Evolutionary conservation across 1,284 basidiomycete species (phyloP), one percentile per base, ranked within the genome.

Genomic region (Paramarasmius palmivorus): DNA sequence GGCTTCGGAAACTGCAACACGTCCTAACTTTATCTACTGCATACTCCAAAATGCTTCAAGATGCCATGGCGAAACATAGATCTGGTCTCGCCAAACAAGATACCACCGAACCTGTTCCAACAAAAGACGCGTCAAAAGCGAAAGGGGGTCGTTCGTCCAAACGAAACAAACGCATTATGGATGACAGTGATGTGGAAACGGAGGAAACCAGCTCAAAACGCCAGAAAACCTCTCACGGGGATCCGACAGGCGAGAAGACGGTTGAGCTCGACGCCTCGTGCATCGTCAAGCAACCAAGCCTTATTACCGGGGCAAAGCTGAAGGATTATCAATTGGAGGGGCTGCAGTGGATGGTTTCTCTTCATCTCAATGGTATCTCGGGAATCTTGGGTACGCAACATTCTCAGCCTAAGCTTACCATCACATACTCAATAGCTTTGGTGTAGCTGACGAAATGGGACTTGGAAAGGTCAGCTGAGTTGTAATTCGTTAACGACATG

Each of bases 281-380:
- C 17, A 67, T 76, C 39, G 85, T 87, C 59, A 68, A 80, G 44
- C 94, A 96, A 68, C 93, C 95, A 0, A 73, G 77, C 1, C 73
- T 95, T 14, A 75, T 98, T 40, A 95, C 92, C 0, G 95, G 95
- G 5, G 92, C 88, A 1, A 89, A 74, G 48, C 70, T 98, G 59
- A 92, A 94, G 63, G 83, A 90, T 44, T 98, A 98, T 66, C 96
- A 99, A 68, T 79, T 98, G 1, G 93, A 95, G 49, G 96, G 96
- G 4, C 83, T 98, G 14, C 92, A 96, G 59, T 99, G 96, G 96
- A 93, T 99, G 88, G 88, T 92, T 4, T 88, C 87, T 32, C 73
- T 99, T 9, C 93, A 95, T 69, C 87, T 93, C 71, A 97, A 96
- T 62, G 95, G 96, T 2, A 87, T 98, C 49, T 95, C 94, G 36